Conservation (phyloP, 139 green algal species). For the Picochlorum costavermella region DNA sequence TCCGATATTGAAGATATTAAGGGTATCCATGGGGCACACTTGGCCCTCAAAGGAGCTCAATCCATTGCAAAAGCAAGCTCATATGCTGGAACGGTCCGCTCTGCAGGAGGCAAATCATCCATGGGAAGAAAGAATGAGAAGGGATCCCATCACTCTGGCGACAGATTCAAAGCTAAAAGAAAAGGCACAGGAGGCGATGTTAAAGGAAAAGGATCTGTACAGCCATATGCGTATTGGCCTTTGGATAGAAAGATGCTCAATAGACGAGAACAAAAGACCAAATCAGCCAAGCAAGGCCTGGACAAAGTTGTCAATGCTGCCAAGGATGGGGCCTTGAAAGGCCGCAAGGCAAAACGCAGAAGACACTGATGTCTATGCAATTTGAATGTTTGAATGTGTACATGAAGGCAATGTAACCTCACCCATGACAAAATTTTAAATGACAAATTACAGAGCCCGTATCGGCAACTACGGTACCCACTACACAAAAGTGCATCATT, state of each 20-base stretch:
- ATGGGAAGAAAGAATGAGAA: slow-evolving; percentile 8
- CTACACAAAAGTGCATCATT: no score
- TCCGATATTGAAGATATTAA: slow-evolving; percentile 65
- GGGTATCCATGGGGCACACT: slow-evolving; percentile 20
- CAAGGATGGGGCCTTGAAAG: slow-evolving; percentile 44
- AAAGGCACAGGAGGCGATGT: slow-evolving; percentile 55
- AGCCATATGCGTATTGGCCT: slow-evolving; percentile 98
- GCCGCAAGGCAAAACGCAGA: slow-evolving; percentile 45
- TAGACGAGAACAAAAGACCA: slow-evolving; percentile 60
- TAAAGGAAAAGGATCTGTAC: slow-evolving; percentile 61
- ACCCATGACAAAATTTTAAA: no score
- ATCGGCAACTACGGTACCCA: no score
- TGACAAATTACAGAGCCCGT: no score
- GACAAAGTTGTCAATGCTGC: slow-evolving; percentile 36
- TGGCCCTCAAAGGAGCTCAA: slow-evolving; percentile 38
- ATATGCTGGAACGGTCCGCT: slow-evolving; percentile 11
- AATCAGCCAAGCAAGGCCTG: slow-evolving; percentile 36
- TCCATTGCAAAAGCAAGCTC: slow-evolving; percentile 39
- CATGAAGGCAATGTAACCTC: no score
- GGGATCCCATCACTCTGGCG: slow-evolving; percentile 43
- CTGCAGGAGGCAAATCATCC: slow-evolving; percentile 11
- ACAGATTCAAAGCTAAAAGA: slow-evolving; percentile 55
- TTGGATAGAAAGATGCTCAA: slow-evolving; percentile 96
- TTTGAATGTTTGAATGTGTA: not conserved
- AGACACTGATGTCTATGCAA: not conserved